These are phyloP conservation scores for Trypanosoma mega DNA, from an alignment of 208 protist species.

Conservation along the genomic window DNA sequence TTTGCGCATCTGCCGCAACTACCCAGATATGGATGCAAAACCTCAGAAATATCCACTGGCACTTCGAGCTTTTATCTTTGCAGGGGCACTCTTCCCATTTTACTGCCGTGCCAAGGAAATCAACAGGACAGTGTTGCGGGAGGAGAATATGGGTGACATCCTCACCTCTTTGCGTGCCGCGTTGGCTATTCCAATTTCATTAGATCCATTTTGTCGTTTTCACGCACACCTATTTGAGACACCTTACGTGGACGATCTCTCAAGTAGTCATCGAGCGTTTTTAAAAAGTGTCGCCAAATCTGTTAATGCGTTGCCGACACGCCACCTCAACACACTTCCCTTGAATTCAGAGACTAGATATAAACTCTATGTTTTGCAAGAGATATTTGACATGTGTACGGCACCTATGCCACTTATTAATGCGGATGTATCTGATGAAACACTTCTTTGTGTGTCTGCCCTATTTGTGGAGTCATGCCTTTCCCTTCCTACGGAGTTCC, in stretches of 20 bases:
- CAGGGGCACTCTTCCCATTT: slow-evolving; percentile 41
- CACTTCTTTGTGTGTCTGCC: slow-evolving; percentile 39
- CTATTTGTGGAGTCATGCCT: slow-evolving; percentile 60
- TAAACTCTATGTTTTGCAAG: slow-evolving; percentile 70
- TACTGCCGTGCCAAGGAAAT: slow-evolving; percentile 36
- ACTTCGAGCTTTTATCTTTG: slow-evolving; percentile 52
- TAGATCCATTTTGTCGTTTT: slow-evolving; percentile 58
- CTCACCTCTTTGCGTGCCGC: slow-evolving; percentile 27
- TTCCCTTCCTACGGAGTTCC: slow-evolving; percentile 54
- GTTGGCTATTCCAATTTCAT: slow-evolving; percentile 36
- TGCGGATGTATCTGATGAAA: slow-evolving; percentile 32
- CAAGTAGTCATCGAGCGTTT: slow-evolving; percentile 36
- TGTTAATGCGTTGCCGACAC: slow-evolving; percentile 32
- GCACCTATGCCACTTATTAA: slow-evolving; percentile 65
- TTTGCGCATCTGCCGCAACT: slow-evolving; percentile 13
- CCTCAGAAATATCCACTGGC: slow-evolving; percentile 35
- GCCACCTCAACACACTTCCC: slow-evolving; percentile 14
- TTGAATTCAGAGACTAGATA: slow-evolving; percentile 67
- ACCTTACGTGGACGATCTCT: slow-evolving; percentile 29
- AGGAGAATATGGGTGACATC: slow-evolving; percentile 27
- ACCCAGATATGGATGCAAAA: slow-evolving; percentile 15
- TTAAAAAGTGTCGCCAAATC: slow-evolving; percentile 34
- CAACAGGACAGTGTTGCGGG: slow-evolving; percentile 25
- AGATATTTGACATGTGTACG: slow-evolving; percentile 48
- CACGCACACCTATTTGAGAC: slow-evolving; percentile 67